These are phyloP conservation scores for Puccinia triticina DNA, from an alignment of 1,284 basidiomycete species.

Conservation along the genomic window DNA sequence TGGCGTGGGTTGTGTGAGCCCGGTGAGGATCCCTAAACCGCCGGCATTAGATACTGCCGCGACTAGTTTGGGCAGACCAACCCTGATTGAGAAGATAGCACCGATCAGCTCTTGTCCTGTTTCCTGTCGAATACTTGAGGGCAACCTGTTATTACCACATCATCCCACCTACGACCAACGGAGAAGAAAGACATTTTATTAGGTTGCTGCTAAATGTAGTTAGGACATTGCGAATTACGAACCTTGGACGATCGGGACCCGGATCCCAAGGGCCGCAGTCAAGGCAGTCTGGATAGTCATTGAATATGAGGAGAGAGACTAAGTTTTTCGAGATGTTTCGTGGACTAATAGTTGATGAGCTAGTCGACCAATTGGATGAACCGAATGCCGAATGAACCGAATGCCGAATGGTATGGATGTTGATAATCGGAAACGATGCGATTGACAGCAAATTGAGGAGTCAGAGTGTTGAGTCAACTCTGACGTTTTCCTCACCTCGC, in stretches of 20 bases:
- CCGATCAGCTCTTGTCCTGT: not conserved
- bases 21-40: constrained; percentile 83
- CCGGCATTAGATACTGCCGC: constrained; percentile 85
- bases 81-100: constrained; percentile 64
- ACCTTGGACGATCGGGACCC: constrained; percentile 58
- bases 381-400: not conserved
- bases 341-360: not conserved
- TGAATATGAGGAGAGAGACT: no score
- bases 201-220: not conserved
- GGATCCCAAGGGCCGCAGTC: constrained; percentile 61
- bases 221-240: not conserved
- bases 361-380: not conserved
- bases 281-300: constrained; percentile 60
- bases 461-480: no score
- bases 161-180: constrained; percentile 53
- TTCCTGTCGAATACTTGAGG: not conserved
- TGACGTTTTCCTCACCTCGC: no score
- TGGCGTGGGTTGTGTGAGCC: constrained; percentile 80
- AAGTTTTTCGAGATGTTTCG: not conserved
- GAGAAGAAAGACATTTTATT: not conserved
- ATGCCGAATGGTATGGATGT: no score
- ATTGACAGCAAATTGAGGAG: no score
- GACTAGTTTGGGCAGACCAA: constrained; percentile 72
- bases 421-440: no score
- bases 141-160: constrained; percentile 35